Conservation (phyloP, 257 asterid genomes). For the Pogostemon cablin region DNA sequence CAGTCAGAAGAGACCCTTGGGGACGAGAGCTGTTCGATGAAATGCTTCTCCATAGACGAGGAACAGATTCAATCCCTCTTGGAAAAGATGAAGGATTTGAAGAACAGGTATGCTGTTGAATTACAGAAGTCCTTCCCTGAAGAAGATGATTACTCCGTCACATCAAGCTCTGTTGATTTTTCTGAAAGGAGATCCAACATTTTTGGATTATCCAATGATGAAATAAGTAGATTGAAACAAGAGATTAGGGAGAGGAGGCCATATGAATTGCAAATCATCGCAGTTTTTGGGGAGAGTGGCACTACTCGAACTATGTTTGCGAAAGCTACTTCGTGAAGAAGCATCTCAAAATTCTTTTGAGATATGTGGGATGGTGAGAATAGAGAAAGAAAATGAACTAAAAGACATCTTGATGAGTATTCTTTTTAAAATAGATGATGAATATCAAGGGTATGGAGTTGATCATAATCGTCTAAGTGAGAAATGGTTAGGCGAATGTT, state of each 20-base stretch:
- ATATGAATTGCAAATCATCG: background rate
- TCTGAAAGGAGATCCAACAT: background rate
- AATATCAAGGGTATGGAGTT: background rate
- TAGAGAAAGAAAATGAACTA: background rate
- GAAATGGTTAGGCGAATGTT: background rate
- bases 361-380: background rate
- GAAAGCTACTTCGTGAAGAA: background rate
- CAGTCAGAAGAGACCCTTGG: background rate
- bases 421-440: background rate
- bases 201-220: background rate
- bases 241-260: background rate
- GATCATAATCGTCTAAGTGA: background rate
- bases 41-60: background rate
- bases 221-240: background rate
- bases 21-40: background rate
- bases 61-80: background rate
- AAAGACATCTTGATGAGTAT: background rate
- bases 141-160: background rate
- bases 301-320: background rate
- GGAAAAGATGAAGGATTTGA: background rate
- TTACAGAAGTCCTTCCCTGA: background rate
- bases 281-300: background rate
- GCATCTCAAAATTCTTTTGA: background rate
- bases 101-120: conserved; percentile 8
- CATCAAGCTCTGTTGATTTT: background rate